phyloP scores from a whole-genome alignment of 345 rosid genomes.

The Corchorus olitorius region DNA sequence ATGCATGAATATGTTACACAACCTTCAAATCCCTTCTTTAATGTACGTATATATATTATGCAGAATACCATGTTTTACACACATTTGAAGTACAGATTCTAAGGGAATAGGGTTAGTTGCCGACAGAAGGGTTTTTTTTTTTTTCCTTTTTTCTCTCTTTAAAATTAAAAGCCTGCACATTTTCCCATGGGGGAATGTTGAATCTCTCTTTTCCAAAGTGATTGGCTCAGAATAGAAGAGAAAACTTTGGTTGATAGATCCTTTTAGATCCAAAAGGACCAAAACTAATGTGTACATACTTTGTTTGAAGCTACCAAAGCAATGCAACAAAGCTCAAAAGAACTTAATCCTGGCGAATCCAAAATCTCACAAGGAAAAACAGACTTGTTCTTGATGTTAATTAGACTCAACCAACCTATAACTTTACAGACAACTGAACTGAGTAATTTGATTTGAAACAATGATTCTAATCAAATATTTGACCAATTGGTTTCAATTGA shows the following conservation, averaged over 20 bases:
- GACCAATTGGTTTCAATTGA: too few species aligned
- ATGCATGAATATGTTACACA: neutral
- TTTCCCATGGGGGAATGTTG: neutral
- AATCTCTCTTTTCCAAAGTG: neutral
- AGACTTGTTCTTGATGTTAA: neutral
- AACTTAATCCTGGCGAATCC: too few species aligned
- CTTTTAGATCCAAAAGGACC: neutral
- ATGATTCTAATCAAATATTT: too few species aligned
- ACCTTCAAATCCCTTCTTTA: neutral
- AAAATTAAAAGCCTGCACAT: neutral
- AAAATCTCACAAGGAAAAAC: neutral
- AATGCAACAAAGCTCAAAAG: too few species aligned
- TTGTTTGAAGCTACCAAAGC: neutral
- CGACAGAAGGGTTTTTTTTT: neutral
- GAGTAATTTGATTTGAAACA: neutral
- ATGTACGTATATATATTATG: neutral
- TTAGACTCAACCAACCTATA: too few species aligned
- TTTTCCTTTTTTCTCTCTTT: too few species aligned
- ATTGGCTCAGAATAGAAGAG: neutral
- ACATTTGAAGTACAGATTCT: neutral
- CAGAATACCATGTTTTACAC: neutral
- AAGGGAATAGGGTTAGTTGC: neutral
- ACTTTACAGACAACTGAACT: too few species aligned
- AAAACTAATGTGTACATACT: neutral
- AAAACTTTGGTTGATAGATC: neutral